Evolutionary conservation across 805 yeast genomes (phyloP), one percentile per base, ranked within the genome.

Genomic region (Jamesozyma spencerorum): DNA sequence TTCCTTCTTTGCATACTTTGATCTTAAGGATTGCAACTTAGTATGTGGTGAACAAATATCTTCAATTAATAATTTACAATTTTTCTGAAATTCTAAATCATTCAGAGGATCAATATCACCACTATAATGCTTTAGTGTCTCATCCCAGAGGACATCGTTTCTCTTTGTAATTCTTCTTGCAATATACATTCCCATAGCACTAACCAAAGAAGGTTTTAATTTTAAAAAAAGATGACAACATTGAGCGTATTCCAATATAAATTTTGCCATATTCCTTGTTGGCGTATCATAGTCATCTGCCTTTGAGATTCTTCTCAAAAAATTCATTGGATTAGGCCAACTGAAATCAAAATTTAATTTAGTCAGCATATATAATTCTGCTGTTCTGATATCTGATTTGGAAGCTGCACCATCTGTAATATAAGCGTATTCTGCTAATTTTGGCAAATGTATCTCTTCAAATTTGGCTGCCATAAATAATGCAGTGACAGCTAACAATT

Each of bases 251-350:
- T 88, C 96, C 44, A 88, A 62, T 38, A 88, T 64, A 60, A 84
- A 86, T 59, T 87, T 87, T 20, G 92, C 95, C 47, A 85, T 68
- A 6, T 94, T 83, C 62, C 95, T 75, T 32, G 87, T 75, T 55
- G 78, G 81, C 40, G 81, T 78, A 59, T 86, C 92, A 62, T 86
- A 87, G 55, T 81, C 85, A 62, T 87, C 96, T 34, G 95, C 95
- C 55, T 84, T 85, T 29, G 95, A 84, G 34, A 86, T 81, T 57
- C 95, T 72, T 57, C 95, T 74, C 54, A 87, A 66, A 56, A 87
- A 88, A 62, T 85, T 85, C 81, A 86, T 78, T 37, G 95, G 95
- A 57, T 82, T 85, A 30, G 96, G 94, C 59, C 81, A 83, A 48
- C 82, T 78, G 55, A 87, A 69, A 57, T 85, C 79, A 62, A 83